phyloP scores from a whole-genome alignment of 176 grass and related monocot genomes.

The Bothriochloa decipiens region DNA sequence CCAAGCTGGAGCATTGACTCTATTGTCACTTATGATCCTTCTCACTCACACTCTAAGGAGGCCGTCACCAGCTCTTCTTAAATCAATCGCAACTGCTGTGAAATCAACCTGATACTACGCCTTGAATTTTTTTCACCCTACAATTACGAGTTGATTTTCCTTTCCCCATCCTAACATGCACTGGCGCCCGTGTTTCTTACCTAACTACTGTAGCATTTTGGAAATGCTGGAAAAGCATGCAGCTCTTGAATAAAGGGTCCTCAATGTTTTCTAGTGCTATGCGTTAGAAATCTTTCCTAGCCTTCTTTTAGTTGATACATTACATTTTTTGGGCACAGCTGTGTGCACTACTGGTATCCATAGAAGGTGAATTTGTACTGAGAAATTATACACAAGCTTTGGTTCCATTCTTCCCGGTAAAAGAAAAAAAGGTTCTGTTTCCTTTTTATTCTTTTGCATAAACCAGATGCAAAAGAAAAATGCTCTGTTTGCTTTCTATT shows the following conservation, averaged over 20 bases:
- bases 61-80: conserved; percentile 71
- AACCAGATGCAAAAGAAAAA: not conserved
- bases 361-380: not conserved
- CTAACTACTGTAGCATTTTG: conserved; percentile 14
- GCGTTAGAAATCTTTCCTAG: not conserved
- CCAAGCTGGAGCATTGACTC: conserved; percentile 89
- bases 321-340: not conserved
- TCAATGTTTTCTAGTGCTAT: conserved; percentile 1
- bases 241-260: conserved; percentile 2
- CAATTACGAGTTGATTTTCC: not conserved
- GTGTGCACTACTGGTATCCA: not conserved
- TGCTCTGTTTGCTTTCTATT: too few species aligned
- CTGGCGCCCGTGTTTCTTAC: not conserved
- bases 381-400: not conserved
- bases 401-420: not conserved
- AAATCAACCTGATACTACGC: conserved; percentile 26
- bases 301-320: not conserved
- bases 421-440: not conserved
- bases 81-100: conserved; percentile 51
- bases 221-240: not conserved
- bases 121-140: conserved; percentile 8
- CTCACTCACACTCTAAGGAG: conserved; percentile 81
- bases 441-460: not conserved
- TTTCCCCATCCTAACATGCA: not conserved
- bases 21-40: conserved; percentile 77